phyloP scores from a whole-genome alignment of 1,139 yeast genomes.

The Torulaspora pretoriensis region DNA sequence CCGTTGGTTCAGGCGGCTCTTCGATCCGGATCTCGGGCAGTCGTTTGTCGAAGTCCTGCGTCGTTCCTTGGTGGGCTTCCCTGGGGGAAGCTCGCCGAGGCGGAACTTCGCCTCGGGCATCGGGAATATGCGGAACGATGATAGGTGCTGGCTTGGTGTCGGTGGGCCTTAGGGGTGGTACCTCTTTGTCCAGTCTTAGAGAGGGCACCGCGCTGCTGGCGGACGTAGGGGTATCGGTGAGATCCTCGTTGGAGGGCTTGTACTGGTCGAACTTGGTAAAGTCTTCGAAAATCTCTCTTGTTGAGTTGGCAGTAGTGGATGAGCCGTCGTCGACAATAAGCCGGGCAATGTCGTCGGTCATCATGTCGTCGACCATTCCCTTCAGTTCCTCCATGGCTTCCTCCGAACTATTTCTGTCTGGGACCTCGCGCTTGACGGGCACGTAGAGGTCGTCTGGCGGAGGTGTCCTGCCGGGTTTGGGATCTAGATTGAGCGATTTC shows the following conservation, averaged over 20 bases:
- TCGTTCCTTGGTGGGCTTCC: background rate
- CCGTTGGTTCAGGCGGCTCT: background rate
- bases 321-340: slow-evolving; percentile 20
- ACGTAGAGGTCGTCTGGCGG: slow-evolving; percentile 2
- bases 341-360: slow-evolving; percentile 25
- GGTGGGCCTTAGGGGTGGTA: slow-evolving; percentile 1
- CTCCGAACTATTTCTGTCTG: slow-evolving; percentile 13
- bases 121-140: background rate
- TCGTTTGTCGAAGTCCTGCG: background rate
- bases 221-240: slow-evolving; percentile 16
- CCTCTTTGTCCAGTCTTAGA: slow-evolving; percentile 5
- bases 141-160: background rate
- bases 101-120: background rate
- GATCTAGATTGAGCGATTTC: background rate
- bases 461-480: slow-evolving; percentile 2
- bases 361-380: slow-evolving; percentile 38
- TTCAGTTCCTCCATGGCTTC: slow-evolving; percentile 29
- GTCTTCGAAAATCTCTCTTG: slow-evolving; percentile 25
- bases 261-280: slow-evolving; percentile 32
- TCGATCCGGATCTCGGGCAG: slow-evolving; percentile 4
- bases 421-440: slow-evolving; percentile 3
- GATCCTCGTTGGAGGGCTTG: slow-evolving; percentile 17
- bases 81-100: background rate
- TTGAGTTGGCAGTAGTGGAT: slow-evolving; percentile 13
- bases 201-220: slow-evolving; percentile 26